These are phyloP conservation scores for Basipetospora chlamydospora DNA, from an alignment of 2,329 filamentous ascomycete genomes.

Conservation along the genomic window DNA sequence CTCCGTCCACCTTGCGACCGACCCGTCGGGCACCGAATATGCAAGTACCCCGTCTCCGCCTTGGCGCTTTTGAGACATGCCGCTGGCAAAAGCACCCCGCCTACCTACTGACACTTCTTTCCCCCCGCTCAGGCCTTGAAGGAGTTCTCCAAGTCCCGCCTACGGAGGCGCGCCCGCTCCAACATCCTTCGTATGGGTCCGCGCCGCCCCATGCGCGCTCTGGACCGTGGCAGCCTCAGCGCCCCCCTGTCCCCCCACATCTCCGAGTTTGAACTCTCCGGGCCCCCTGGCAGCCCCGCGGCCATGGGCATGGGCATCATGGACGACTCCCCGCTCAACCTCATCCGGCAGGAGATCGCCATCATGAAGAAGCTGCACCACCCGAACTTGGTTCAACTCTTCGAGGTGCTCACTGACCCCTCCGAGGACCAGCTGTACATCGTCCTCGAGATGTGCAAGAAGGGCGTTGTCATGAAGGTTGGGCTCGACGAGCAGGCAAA, in stretches of 20 bases:
- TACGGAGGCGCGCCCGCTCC: slow-evolving; percentile 82
- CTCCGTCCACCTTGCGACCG: slow-evolving; percentile 75
- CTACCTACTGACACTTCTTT: slow-evolving; percentile 9
- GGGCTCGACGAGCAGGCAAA: slow-evolving; percentile 69
- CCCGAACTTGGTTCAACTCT: slow-evolving; percentile 79
- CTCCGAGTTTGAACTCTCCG: slow-evolving; percentile 6
- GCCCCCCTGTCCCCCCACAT: slow-evolving; percentile 14
- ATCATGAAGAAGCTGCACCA: slow-evolving; percentile 99
- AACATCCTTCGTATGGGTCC: slow-evolving; percentile 54
- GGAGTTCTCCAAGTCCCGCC: slow-evolving; percentile 85
- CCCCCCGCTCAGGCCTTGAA: slow-evolving; percentile 76
- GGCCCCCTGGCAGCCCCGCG: too few relatives aligned
- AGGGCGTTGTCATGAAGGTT: slow-evolving; percentile 93
- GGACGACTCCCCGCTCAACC: slow-evolving; percentile 55
- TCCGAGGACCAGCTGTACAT: slow-evolving; percentile 95
- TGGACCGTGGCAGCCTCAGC: slow-evolving; percentile 15
- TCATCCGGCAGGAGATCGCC: slow-evolving; percentile 92
- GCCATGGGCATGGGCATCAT: slow-evolving; percentile 16
- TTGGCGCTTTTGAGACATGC: not conserved
- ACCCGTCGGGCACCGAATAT: slow-evolving; percentile 88
- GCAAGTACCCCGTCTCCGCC: slow-evolving; percentile 35
- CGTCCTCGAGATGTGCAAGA: slow-evolving; percentile 98
- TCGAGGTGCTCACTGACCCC: slow-evolving; percentile 91
- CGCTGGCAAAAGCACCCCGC: too few relatives aligned
- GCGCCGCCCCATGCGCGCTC: slow-evolving; percentile 27